Evolutionary conservation across 2,329 filamentous ascomycete genomes (phyloP).

Genomic region (Coniochaeta sp.): DNA sequence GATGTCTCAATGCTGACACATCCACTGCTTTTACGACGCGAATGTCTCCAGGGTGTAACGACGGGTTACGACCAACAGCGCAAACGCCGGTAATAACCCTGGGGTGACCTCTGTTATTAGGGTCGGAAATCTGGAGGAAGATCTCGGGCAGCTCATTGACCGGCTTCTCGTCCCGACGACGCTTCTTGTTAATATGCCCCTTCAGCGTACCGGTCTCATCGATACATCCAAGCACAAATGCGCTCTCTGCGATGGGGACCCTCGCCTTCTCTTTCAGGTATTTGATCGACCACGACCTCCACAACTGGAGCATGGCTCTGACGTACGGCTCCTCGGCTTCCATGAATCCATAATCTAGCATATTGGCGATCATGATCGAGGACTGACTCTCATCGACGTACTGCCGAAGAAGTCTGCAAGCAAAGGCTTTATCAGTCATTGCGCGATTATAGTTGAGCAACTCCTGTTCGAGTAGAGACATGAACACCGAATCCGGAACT

Average conservation of each 20-base stretch:
- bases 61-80: slow-evolving; percentile 84
- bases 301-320: slow-evolving; percentile 69
- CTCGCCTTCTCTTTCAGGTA: slow-evolving; percentile 87
- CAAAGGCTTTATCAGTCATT: slow-evolving; percentile 56
- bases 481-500: slow-evolving; percentile 59
- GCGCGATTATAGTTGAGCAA: slow-evolving; percentile 61
- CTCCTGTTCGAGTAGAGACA: slow-evolving; percentile 59
- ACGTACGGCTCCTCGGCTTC: slow-evolving; percentile 68
- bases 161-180: slow-evolving; percentile 26
- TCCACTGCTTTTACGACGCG: slow-evolving; percentile 82
- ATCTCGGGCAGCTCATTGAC: slow-evolving; percentile 64
- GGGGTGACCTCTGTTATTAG: slow-evolving; percentile 45
- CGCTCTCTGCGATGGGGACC: slow-evolving; percentile 73
- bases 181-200: slow-evolving; percentile 55
- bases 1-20: slow-evolving; percentile 60
- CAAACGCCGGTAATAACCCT: slow-evolving; percentile 69
- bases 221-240: slow-evolving; percentile 79
- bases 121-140: slow-evolving; percentile 71
- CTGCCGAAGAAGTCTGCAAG: slow-evolving; percentile 60
- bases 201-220: slow-evolving; percentile 74
- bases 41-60: slow-evolving; percentile 86
- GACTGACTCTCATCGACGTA: slow-evolving; percentile 82
- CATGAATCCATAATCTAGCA: slow-evolving; percentile 79
- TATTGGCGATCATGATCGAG: slow-evolving; percentile 64
- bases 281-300: slow-evolving; percentile 85